Base-by-base conservation (phyloP, 495 filamentous ascomycete genomes). In the Podospora pseudoanserina region DNA sequence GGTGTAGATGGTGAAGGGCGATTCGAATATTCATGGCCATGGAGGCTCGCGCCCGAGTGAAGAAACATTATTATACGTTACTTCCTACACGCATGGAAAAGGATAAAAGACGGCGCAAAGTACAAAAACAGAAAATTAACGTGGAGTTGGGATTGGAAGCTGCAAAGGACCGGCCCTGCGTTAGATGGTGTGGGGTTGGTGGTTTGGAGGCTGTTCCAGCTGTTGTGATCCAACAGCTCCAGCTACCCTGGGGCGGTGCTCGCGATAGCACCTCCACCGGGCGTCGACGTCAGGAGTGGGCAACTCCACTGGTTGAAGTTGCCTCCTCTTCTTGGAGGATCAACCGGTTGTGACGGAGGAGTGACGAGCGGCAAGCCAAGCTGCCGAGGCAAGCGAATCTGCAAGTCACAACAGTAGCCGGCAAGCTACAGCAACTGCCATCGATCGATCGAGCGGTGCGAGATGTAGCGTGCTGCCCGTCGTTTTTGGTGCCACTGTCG, bases 11-110 rank as follows among this genome's bases (percentile, higher is more conserved):
- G 72, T 65, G 79, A 74, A 15, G 78, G 78, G 27, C 73, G 81
- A 64, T 66, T 80, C 28, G 81, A 84, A 71, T 82, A 83, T 73
- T 89, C 87, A 77, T 84, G 83, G 64, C 84, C 80, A 72, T 89
- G 88, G 13, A 85, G 69, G 74, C 81, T 80, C 4, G 82, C 82
- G 9, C 81, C 83, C 5, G 80, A 77, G 66, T 85, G 82, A 2
- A 85, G 72, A 71, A 85, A 82, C 82, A 85, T 85, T 56, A 58
- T 72, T 65, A 44, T 61, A n/a, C n/a, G 57, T 9, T 16, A 59
- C 13, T 49, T 49, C 18, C 23, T 23, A 7, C 15, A 18, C 27
- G 15, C 53, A 1, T 19, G 60, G 15, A 32, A 39, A 55, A 34
- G 15, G 15, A 49, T 49, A 49, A 11, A 11, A 49, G 15, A 49